A percentile compares a stretch with the other conserved stretches of the same genome.
These are phyloP conservation scores for Cynara cardunculus DNA, from an alignment of 129 eudicot species.

Conservation along the genomic window DNA sequence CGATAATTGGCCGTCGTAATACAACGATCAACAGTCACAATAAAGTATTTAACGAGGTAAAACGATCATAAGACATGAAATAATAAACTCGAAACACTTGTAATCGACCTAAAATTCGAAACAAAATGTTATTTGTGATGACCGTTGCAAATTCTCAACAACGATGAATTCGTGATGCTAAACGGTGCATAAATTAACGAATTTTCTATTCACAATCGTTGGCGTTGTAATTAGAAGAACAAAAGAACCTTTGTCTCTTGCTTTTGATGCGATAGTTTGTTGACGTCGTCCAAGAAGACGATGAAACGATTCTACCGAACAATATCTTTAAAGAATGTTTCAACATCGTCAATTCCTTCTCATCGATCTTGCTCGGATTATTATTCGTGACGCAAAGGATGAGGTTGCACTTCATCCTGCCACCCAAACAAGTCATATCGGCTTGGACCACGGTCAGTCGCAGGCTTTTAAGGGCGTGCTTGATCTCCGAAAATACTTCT, in stretches of 20 bases:
- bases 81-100: constrained; percentile 11
- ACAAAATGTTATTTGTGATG: background rate
- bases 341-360: constrained; percentile 26
- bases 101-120: background rate
- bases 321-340: constrained; percentile 54
- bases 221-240: constrained; percentile 31
- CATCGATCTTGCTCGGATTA: background rate
- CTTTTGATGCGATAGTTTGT: constrained; percentile 61
- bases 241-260: constrained; percentile 91
- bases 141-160: background rate
- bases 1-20: background rate
- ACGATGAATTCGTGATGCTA: background rate
- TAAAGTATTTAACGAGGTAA: background rate
- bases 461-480: constrained; percentile 50
- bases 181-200: background rate
- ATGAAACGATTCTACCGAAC: constrained; percentile 46
- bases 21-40: constrained; percentile 7
- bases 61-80: constrained; percentile 8
- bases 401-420: constrained; percentile 54
- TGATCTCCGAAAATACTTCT: constrained; percentile 60
- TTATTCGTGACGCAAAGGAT: constrained; percentile 31
- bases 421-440: constrained; percentile 70
- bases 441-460: constrained; percentile 45
- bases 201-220: background rate
- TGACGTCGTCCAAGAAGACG: constrained; percentile 40